Evolutionary conservation across 805 yeast species (phyloP).

Genomic region (Candida piceae): DNA sequence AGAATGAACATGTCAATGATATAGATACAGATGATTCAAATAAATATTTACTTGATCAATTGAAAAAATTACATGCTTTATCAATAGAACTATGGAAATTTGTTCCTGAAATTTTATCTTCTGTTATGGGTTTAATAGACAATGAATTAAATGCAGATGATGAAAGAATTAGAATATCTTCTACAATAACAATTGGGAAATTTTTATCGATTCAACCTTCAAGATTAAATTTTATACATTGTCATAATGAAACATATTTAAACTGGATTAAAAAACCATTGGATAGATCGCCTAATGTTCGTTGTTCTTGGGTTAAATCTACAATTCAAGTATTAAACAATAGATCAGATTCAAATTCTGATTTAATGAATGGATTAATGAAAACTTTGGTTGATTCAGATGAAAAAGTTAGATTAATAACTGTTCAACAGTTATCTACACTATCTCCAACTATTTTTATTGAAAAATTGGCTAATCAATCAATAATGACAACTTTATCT

Average conservation of each 20-base stretch:
- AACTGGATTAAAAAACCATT: slow-evolving; percentile 73
- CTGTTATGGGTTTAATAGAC: slow-evolving; percentile 74
- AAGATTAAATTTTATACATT: slow-evolving; percentile 50
- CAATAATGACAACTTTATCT: slow-evolving; percentile 48
- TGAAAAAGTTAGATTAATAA: slow-evolving; percentile 61
- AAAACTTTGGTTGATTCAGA: slow-evolving; percentile 73
- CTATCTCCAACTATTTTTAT: slow-evolving; percentile 45
- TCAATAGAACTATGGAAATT: slow-evolving; percentile 68
- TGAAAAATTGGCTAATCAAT: slow-evolving; percentile 39
- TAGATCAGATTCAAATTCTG: slow-evolving; percentile 44
- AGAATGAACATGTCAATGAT: slow-evolving; percentile 22
- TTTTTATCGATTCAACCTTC: slow-evolving; percentile 49
- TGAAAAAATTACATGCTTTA: slow-evolving; percentile 58
- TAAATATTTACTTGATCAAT: slow-evolving; percentile 31
- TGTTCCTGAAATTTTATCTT: slow-evolving; percentile 67
- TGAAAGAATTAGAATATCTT: slow-evolving; percentile 54
- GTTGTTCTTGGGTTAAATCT: slow-evolving; percentile 66
- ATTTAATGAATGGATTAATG: slow-evolving; percentile 51
- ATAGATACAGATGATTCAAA: slow-evolving; percentile 21
- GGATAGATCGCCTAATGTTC: slow-evolving; percentile 60
- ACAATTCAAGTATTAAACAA: slow-evolving; percentile 41
- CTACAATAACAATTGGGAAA: slow-evolving; percentile 69
- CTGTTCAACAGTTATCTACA: slow-evolving; percentile 47
- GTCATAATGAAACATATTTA: slow-evolving; percentile 56
- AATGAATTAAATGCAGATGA: slow-evolving; percentile 76